A percentile compares a stretch with the other conserved stretches of the same genome.
phyloP scores from a whole-genome alignment of 495 filamentous ascomycete species.

The Clavariopsis aquatica region DNA sequence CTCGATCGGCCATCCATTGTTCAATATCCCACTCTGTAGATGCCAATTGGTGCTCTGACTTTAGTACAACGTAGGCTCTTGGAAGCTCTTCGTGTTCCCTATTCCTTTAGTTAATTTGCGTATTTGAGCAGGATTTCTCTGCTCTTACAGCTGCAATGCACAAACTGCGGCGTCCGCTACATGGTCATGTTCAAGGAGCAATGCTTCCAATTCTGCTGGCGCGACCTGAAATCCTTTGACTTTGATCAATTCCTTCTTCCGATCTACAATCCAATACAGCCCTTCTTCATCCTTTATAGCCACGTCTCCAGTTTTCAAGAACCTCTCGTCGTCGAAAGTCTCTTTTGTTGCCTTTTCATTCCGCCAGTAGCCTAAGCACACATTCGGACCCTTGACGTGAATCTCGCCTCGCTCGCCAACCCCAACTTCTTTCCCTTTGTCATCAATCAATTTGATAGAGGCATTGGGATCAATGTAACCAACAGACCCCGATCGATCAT shows the following conservation, averaged over 20 bases:
- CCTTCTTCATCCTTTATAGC: slow-evolving; percentile 43
- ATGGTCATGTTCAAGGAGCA: slow-evolving; percentile 47
- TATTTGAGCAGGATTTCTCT: background rate
- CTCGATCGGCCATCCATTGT: slow-evolving; percentile 40
- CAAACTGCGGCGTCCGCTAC: slow-evolving; percentile 52
- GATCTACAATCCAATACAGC: slow-evolving; percentile 47
- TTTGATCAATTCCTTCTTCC: slow-evolving; percentile 50
- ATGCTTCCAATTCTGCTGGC: slow-evolving; percentile 53
- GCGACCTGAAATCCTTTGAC: slow-evolving; percentile 53
- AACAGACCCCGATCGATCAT: slow-evolving; percentile 44
- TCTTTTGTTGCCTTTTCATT: slow-evolving; percentile 46
- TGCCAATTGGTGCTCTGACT: slow-evolving; percentile 33
- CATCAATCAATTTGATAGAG: slow-evolving; percentile 43
- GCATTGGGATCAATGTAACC: slow-evolving; percentile 45
- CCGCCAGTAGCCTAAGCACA: slow-evolving; percentile 47
- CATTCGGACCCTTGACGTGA: slow-evolving; percentile 46
- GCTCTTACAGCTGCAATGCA: slow-evolving; percentile 36
- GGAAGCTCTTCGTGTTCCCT: slow-evolving; percentile 47
- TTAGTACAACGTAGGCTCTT: slow-evolving; percentile 43
- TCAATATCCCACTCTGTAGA: slow-evolving; percentile 39
- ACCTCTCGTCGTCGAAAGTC: slow-evolving; percentile 45
- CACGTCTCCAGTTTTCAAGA: slow-evolving; percentile 45
- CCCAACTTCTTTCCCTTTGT: slow-evolving; percentile 44
- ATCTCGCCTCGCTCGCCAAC: slow-evolving; percentile 46
- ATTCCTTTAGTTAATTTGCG: background rate